Base-by-base conservation (phyloP, 495 filamentous ascomycete species). In the Talaromyces stipitatus region DNA sequence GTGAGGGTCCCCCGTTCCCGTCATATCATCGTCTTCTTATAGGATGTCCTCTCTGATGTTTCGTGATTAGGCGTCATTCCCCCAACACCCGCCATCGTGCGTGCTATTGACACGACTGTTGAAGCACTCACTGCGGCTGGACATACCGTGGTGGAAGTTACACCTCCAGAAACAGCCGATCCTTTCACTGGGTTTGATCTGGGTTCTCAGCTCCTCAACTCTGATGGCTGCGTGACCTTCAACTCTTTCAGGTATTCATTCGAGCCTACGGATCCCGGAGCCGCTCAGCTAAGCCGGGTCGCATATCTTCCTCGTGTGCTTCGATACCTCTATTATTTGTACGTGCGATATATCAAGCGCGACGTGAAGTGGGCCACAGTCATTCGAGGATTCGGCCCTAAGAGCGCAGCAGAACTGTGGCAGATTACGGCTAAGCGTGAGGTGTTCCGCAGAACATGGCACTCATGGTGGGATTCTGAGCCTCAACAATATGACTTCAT, bases 321-420 rank as follows among this genome's bases (percentile, higher is more conserved):
- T 54, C 91, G 91, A 65, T 94, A 84, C 62, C 57, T 96, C n/a
- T 90, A 95, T 73, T 95, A 90, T 66, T 77, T 88, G 2, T 98
- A 85, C 78, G 87, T 95, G 5, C 88, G 87, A 58, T 95, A 95
- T 71, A 77, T 97, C 61, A 75, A 80, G 48, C 72, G 84, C 12
- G 92, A 97, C 63, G 65, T 68, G 1, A 73, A 90, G 48, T 92
- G 91, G 85, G 92, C 92, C 0, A 84, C 83, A 4, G 69, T 97
- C 43, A 75, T 97, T 32, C 73, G 77, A 18, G 72, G 84, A 58
- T 95, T 90, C 81, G 78, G 82, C 46, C 76, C 79, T 57, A 88
- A 88, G 72, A 83, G 76, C 30, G 82, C 86, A 1, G 82, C 76
- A 54, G 85, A 94, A 67, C 82, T 92, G 56, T 97, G 92, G 92